Base-by-base conservation (phyloP, 495 filamentous ascomycete species). In the Diplogelasinospora grovesii region DNA sequence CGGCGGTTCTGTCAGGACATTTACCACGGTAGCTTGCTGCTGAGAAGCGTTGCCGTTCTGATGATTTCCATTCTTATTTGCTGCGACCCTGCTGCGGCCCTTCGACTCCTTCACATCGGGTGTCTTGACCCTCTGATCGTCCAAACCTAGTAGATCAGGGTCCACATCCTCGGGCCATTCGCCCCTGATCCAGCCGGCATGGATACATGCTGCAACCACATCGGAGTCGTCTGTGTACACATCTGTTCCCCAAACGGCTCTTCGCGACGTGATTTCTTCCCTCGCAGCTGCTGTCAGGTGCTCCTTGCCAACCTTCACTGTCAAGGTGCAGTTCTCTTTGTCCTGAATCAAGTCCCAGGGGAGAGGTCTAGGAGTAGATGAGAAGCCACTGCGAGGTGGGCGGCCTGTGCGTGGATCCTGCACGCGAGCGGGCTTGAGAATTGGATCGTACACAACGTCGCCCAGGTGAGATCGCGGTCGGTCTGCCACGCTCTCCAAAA, bases 151-250 rank as follows among this genome's bases (percentile, higher is more conserved):
- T 59, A 90, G 65, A 14, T 70, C 69, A 8, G 69, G 58, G 39
- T 77, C 70, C 2, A 90, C 79, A 27, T 86, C 83, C 1, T 85
- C 77, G 13, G 78, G 74, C 82, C 88, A 94, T 44, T 85, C 86
- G 19, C 90, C 92, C 8, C 84, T 79, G 42, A 98, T 83, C 76
- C 83, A 96, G 7, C 93, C 93, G 10, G 81, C 78, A 60, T 98
- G 92, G 41, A 97, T 92, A 41, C 90, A 88, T 3, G 89, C 89
- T 0, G 89, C 93, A 34, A 98, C 73, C 4, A 88, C 77, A 56
- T 98, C 93, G 0, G 88, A 94, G 64, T 98, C 93, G 50, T 97
- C 93, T 0, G 89, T 95, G 59, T 98, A 97, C 5, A 97, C 71
- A 14, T 89, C 86, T 0, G 87, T 89, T 8, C 92, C 92, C 89